Evolutionary conservation across 345 rosid genomes (phyloP), one percentile per base, ranked within the genome.

Genomic region (Hevea brasiliensis): DNA sequence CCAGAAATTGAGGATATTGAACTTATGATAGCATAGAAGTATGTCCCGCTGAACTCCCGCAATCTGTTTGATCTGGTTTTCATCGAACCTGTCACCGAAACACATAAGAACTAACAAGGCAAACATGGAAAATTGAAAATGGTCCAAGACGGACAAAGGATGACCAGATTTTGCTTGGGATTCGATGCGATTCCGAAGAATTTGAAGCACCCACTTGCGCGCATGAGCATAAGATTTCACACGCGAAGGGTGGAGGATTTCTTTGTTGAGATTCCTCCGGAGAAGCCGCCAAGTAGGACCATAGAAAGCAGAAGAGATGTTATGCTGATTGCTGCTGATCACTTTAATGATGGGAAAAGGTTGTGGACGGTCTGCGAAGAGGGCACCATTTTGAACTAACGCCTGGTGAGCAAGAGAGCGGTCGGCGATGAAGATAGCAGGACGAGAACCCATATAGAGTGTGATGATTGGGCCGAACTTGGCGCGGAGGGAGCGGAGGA

Each of bases 241-340:
- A 15, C 69, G 69, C 9, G 69, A 65, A 23, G 69, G 54, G 12
- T 45, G 69, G 37, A 65, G 55, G 40, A 65, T 26, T 47, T 13
- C 69, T 2, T 37, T 3, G 0, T 55, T 45, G 55, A 65, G 55
- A 17, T 65, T 65, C 1, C 56, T 37, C 4, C 69, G 55, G 55
- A 65, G 40, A 29, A 44, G 69, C n/a, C 56, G 69, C 69, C 40
- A 47, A 26, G 69, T 47, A 12, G 69, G 69, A 17, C 69, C 69
- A 15, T 65, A 65, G 3, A 14, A 47, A 15, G 68, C 23, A 45
- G 69, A 45, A 10, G 14, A 48, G 21, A 67, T 50, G 15, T 18
- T 18, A 18, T 48, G 17, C 24, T 50, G 70, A 44, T 47, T 65
- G 55, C 12, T 21, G 21, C 1, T 24, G 8, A 45, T 8, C 0